Evolutionary conservation across 2,329 filamentous ascomycete species (phyloP).

Genomic region (Mycosphaerella sp.): DNA sequence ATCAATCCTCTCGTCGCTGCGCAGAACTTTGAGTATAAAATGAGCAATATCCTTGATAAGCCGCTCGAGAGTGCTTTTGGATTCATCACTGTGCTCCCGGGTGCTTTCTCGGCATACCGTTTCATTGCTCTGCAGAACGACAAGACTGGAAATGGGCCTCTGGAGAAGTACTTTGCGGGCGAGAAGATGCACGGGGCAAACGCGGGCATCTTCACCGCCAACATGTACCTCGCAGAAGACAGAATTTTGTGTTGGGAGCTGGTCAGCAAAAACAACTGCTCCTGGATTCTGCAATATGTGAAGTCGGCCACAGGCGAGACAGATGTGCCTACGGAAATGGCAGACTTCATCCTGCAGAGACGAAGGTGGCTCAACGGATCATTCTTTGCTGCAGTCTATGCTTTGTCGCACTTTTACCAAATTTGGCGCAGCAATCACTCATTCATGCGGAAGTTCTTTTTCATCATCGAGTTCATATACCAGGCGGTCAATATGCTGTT

Average conservation of each 20-base stretch:
- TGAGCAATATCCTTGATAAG: conserved; percentile 99
- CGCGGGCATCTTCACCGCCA: conserved; percentile 94
- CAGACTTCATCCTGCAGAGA: conserved; percentile 90
- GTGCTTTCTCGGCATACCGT: conserved; percentile 97
- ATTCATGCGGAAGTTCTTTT: conserved; percentile 76
- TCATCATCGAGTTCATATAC: conserved; percentile 89
- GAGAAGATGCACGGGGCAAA: conserved; percentile 92
- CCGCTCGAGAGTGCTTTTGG: conserved; percentile 95
- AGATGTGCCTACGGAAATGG: conserved; percentile 89
- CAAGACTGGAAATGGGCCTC: conserved; percentile 82
- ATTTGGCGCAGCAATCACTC: conserved; percentile 93
- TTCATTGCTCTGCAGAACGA: conserved; percentile 94
- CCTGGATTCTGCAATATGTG: conserved; percentile 97
- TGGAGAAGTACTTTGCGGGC: conserved; percentile 95
- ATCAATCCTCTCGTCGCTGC: conserved; percentile 90
- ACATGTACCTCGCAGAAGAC: conserved; percentile 99
- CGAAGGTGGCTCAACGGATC: conserved; percentile 96
- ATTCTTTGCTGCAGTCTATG: conserved; percentile 96
- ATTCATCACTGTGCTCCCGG: conserved; percentile 93
- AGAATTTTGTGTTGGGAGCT: conserved; percentile 98
- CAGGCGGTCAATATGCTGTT: conserved; percentile 97
- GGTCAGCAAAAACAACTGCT: conserved; percentile 92
- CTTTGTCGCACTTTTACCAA: conserved; percentile 90
- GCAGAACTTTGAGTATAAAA: conserved; percentile 99
- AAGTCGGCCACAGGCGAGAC: conserved; percentile 97